Evolutionary conservation across 1,284 basidiomycete genomes (phyloP).

Genomic region (Tilletia setariae): DNA sequence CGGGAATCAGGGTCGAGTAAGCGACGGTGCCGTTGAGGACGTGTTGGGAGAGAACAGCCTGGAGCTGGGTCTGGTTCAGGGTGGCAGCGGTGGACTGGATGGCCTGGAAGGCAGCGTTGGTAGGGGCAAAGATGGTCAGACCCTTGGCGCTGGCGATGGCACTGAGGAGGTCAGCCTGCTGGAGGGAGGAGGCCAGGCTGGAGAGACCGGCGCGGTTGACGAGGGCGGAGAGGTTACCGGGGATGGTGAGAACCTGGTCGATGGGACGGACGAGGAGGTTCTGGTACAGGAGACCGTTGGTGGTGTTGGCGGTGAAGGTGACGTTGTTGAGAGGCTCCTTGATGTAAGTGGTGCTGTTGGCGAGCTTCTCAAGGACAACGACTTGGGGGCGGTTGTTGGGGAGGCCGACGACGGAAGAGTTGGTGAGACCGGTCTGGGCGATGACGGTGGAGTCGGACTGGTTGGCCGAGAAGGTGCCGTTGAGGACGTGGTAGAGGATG

Average conservation of each 20-base stretch:
- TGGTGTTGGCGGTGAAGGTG: slow-evolving; percentile 20
- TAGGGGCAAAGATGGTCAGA: slow-evolving; percentile 70
- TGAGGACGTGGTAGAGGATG: slow-evolving; percentile 66
- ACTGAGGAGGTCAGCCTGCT: neutral
- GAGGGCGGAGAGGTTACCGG: slow-evolving; percentile 42
- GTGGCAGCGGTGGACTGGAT: slow-evolving; percentile 60
- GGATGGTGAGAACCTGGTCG: slow-evolving; percentile 58
- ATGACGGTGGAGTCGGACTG: slow-evolving; percentile 47
- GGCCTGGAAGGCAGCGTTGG: slow-evolving; percentile 31
- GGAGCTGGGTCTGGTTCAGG: slow-evolving; percentile 61
- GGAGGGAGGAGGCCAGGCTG: neutral
- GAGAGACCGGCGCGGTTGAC: neutral
- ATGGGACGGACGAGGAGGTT: slow-evolving; percentile 50
- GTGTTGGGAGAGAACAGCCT: slow-evolving; percentile 53
- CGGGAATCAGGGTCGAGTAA: slow-evolving; percentile 61
- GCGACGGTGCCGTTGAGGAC: slow-evolving; percentile 68
- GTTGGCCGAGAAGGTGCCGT: slow-evolving; percentile 59
- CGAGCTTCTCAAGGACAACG: slow-evolving; percentile 60
- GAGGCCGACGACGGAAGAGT: slow-evolving; percentile 36
- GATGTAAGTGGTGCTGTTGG: slow-evolving; percentile 59
- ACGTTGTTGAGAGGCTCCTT: slow-evolving; percentile 59
- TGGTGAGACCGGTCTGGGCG: slow-evolving; percentile 64
- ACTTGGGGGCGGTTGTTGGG: slow-evolving; percentile 60
- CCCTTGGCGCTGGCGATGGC: slow-evolving; percentile 53
- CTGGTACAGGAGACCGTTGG: slow-evolving; percentile 59